Percentiles rank a stretch among this genome's conserved stretches.
Conservation (phyloP, 768 basidiomycete species). For the Myochromella boudieri region DNA sequence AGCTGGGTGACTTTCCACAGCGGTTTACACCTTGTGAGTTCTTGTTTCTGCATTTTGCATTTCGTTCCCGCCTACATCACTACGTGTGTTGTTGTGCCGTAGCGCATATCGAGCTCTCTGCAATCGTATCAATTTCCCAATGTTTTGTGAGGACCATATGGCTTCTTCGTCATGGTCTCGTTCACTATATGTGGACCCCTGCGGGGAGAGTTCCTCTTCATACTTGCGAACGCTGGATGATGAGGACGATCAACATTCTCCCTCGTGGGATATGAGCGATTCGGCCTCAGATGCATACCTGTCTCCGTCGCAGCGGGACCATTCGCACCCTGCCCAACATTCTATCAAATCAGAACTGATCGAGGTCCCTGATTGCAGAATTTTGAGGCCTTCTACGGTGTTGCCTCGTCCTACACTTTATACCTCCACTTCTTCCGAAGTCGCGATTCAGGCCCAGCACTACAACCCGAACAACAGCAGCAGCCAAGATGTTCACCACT, state of each 20-base stretch:
- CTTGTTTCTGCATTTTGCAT: slow-evolving; percentile 1
- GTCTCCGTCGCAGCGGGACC: not conserved
- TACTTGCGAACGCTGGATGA: slow-evolving; percentile 8
- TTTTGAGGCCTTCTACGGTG: slow-evolving; percentile 50
- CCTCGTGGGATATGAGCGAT: slow-evolving; percentile 10
- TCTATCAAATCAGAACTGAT: slow-evolving; percentile 48
- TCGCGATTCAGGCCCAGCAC: slow-evolving; percentile 53
- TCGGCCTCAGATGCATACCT: not conserved
- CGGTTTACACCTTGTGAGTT: slow-evolving; percentile 13
- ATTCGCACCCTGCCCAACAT: slow-evolving; percentile 5
- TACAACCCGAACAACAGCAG: slow-evolving; percentile 29
- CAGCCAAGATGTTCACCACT: slow-evolving; percentile 47
- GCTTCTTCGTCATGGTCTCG: not conserved
- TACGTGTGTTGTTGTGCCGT: slow-evolving; percentile 3
- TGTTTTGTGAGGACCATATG: slow-evolving; percentile 9
- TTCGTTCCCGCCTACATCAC: slow-evolving; percentile 2
- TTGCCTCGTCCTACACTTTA: slow-evolving; percentile 35
- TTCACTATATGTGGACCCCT: not conserved
- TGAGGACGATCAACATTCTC: slow-evolving; percentile 1
- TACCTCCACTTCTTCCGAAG: slow-evolving; percentile 27
- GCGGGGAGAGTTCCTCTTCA: not conserved
- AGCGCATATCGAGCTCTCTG: not conserved
- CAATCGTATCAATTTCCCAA: not conserved
- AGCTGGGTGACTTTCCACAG: slow-evolving; percentile 8
- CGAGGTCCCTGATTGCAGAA: slow-evolving; percentile 50